A percentile compares a stretch with the other conserved stretches of the same genome.
Conservation (phyloP, 345 rosid genomes). For the Isatis tinctoria region DNA sequence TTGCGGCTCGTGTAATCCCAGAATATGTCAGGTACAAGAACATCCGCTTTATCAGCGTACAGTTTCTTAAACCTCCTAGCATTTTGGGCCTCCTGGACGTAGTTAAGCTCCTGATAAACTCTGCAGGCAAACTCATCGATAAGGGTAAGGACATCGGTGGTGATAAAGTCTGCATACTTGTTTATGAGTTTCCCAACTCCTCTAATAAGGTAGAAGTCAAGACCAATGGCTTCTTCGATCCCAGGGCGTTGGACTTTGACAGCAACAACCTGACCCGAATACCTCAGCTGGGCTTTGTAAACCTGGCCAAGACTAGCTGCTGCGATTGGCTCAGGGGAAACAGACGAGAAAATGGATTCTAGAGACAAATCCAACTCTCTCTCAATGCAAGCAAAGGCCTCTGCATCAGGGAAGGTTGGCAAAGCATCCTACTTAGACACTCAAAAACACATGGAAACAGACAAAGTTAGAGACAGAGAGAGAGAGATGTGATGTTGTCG, state of each 20-base stretch:
- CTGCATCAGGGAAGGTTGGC: constrained; percentile 95
- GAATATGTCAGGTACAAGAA: constrained; percentile 93
- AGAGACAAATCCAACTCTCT: constrained; percentile 70
- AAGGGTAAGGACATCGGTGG: constrained; percentile 78
- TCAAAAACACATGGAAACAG: no score
- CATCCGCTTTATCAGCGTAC: constrained; percentile 90
- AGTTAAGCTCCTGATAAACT: constrained; percentile 94
- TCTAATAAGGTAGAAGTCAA: constrained; percentile 86
- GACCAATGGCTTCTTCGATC: constrained; percentile 85
- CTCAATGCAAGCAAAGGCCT: constrained; percentile 89
- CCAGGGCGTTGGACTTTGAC: constrained; percentile 96
- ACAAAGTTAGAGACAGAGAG: no score
- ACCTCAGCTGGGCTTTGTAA: constrained; percentile 82
- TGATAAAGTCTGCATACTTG: constrained; percentile 69
- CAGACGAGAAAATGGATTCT: constrained; percentile 60
- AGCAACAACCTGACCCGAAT: constrained; percentile 77
- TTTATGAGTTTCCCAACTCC: constrained; percentile 69
- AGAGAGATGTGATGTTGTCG: no score
- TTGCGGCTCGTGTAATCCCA: constrained; percentile 95
- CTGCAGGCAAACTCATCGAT: constrained; percentile 88
- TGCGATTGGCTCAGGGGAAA: constrained; percentile 86
- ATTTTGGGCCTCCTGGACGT: constrained; percentile 96
- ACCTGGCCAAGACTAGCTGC: constrained; percentile 99
- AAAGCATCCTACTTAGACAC: constrained; percentile 66
- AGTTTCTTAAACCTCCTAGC: constrained; percentile 90